phyloP scores from a whole-genome alignment of 495 filamentous ascomycete species.

The Echria macrotheca region DNA sequence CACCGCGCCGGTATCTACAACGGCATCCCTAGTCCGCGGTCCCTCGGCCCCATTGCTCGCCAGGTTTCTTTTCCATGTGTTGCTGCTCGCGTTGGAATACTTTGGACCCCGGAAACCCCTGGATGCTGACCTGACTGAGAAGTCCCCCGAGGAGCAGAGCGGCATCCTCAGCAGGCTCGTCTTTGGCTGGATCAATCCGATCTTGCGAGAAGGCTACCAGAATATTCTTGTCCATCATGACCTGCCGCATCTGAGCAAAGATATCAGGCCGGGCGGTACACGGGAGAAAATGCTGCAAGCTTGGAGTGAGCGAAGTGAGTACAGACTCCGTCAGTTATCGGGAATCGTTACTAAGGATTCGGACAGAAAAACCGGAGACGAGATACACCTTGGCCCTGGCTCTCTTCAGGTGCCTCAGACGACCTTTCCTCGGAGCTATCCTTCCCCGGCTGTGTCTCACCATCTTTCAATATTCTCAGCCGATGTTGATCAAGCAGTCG shows the following conservation, averaged over 20 bases:
- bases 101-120: background rate
- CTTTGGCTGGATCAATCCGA: slow-evolving; percentile 59
- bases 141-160: slow-evolving; percentile 42
- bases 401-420: slow-evolving; percentile 42
- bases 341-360: background rate
- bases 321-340: background rate
- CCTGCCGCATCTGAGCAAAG: slow-evolving; percentile 42
- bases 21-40: background rate
- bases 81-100: slow-evolving; percentile 11
- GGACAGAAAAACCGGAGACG: slow-evolving; percentile 23
- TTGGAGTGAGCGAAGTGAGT: slow-evolving; percentile 21
- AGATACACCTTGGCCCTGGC: slow-evolving; percentile 41
- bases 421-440: slow-evolving; percentile 44
- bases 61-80: background rate
- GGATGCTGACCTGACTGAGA: background rate
- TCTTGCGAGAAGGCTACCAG: slow-evolving; percentile 49
- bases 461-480: slow-evolving; percentile 57
- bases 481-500: slow-evolving; percentile 52
- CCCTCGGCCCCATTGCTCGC: background rate
- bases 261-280: slow-evolving; percentile 38
- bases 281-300: slow-evolving; percentile 31
- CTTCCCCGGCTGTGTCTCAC: slow-evolving; percentile 51
- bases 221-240: slow-evolving; percentile 41
- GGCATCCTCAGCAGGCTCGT: slow-evolving; percentile 37
- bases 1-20: slow-evolving; percentile 5